phyloP scores from a whole-genome alignment of 257 asterid genomes.

The Cordia subcordata region DNA sequence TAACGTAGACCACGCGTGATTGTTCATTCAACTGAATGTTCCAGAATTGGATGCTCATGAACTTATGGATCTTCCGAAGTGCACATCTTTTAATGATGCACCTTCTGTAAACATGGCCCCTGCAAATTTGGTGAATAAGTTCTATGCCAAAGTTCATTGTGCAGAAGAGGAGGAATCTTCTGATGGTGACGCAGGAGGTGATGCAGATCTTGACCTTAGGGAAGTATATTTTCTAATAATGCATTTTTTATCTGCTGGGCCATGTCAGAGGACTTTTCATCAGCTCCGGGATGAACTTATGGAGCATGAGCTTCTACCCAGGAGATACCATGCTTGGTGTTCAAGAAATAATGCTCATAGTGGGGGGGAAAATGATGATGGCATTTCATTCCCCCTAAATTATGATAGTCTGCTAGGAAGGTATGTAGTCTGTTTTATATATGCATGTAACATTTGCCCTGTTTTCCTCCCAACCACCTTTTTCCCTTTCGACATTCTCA shows the following conservation, averaged over 20 bases:
- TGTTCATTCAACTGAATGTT: neutral
- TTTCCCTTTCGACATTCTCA: too few species aligned
- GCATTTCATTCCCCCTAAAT: constrained; percentile 64
- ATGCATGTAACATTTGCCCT: neutral
- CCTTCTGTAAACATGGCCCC: constrained; percentile 45
- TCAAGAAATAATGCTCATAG: constrained; percentile 50
- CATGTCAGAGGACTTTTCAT: constrained; percentile 67
- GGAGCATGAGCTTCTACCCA: constrained; percentile 85
- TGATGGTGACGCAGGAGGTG: constrained; percentile 38
- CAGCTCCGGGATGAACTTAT: constrained; percentile 64
- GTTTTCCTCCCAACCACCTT: too few species aligned
- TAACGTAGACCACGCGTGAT: neutral
- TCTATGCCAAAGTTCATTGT: constrained; percentile 40
- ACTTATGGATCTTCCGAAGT: constrained; percentile 56
- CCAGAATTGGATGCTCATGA: neutral
- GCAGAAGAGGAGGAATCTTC: constrained; percentile 49
- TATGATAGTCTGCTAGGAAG: constrained; percentile 56
- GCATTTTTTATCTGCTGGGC: constrained; percentile 95
- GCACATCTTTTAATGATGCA: constrained; percentile 27
- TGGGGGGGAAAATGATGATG: constrained; percentile 41
- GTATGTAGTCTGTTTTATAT: constrained; percentile 26
- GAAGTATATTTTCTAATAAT: constrained; percentile 83
- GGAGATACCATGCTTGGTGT: constrained; percentile 90
- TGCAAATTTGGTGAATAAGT: constrained; percentile 36
- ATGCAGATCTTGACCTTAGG: constrained; percentile 65